phyloP scores from a whole-genome alignment of 345 rosid genomes.

The Turnera subulata region DNA sequence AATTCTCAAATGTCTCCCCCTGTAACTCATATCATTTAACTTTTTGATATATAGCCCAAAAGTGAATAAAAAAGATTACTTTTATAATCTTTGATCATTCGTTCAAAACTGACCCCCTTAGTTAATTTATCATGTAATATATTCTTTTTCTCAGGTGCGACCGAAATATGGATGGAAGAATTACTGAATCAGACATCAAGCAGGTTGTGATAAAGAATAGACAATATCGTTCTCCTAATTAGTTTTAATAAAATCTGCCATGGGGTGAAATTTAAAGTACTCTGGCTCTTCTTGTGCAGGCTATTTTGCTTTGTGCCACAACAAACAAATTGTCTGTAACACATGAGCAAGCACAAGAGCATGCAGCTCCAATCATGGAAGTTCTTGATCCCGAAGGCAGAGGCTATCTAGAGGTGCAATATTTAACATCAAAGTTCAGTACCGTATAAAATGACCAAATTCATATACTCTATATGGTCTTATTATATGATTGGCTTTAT shows the following conservation, averaged over 20 bases:
- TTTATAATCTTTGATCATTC: too few species aligned
- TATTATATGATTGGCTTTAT: not conserved
- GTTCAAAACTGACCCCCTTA: too few species aligned
- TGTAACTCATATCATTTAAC: too few species aligned
- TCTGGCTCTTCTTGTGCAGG: slow-evolving; percentile 17
- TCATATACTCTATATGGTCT: too few species aligned
- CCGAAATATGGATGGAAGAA: slow-evolving; percentile 42
- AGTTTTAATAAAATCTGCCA: too few species aligned
- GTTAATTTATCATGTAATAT: not conserved
- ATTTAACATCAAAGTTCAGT: not conserved
- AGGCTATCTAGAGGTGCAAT: slow-evolving; percentile 41
- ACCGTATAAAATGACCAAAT: not conserved
- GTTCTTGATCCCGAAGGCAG: slow-evolving; percentile 24
- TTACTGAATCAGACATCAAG: slow-evolving; percentile 28
- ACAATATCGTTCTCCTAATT: too few species aligned
- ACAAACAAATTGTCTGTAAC: slow-evolving; percentile 37
- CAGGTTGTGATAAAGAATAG: slow-evolving; percentile 22
- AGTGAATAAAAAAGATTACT: too few species aligned
- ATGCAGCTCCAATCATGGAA: slow-evolving; percentile 38
- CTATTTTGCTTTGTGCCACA: slow-evolving; percentile 32
- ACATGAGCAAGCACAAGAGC: slow-evolving; percentile 38
- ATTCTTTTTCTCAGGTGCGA: slow-evolving; percentile 33
- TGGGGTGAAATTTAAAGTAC: too few species aligned
- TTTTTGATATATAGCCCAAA: too few species aligned
- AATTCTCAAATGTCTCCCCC: too few species aligned